Conservation (phyloP, 148 eudicot species). For the Hydrangea macrophylla region DNA sequence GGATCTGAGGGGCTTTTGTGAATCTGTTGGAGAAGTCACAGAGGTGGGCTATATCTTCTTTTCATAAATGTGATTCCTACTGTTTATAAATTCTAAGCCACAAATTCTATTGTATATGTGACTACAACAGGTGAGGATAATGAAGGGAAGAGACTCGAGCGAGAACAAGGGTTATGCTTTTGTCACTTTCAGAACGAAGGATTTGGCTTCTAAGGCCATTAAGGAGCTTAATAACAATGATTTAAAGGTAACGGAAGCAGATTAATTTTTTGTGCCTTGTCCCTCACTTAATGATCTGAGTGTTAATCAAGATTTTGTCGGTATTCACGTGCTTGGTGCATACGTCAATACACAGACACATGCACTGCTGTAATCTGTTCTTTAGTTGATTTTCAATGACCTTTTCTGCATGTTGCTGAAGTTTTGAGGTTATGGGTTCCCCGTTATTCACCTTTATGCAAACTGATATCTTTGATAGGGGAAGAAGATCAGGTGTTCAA, state of each 20-base stretch:
- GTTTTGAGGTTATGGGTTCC: not conserved
- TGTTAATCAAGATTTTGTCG: not conserved
- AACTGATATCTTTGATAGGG: conserved; percentile 46
- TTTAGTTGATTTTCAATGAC: not conserved
- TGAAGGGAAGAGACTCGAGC: conserved; percentile 72
- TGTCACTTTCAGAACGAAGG: conserved; percentile 78
- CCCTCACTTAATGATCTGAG: not conserved
- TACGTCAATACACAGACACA: too few species aligned
- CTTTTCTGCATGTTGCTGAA: not conserved
- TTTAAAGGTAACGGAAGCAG: conserved; percentile 51
- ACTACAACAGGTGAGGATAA: conserved; percentile 67
- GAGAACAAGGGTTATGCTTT: conserved; percentile 95
- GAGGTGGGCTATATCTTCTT: conserved; percentile 48
- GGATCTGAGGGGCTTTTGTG: conserved; percentile 72
- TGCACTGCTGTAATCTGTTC: not conserved
- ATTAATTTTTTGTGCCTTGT: not conserved
- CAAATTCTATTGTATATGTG: conserved; percentile 8
- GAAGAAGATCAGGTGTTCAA: conserved; percentile 71
- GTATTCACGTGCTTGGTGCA: not conserved
- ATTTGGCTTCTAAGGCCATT: conserved; percentile 85
- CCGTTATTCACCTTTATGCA: not conserved
- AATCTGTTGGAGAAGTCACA: conserved; percentile 74
- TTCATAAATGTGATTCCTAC: not conserved
- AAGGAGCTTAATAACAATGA: conserved; percentile 67
- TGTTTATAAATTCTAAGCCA: not conserved